Evolutionary conservation across 306 rosid species (phyloP), one percentile per base, ranked within the genome.

Genomic region (Rosa persica): DNA sequence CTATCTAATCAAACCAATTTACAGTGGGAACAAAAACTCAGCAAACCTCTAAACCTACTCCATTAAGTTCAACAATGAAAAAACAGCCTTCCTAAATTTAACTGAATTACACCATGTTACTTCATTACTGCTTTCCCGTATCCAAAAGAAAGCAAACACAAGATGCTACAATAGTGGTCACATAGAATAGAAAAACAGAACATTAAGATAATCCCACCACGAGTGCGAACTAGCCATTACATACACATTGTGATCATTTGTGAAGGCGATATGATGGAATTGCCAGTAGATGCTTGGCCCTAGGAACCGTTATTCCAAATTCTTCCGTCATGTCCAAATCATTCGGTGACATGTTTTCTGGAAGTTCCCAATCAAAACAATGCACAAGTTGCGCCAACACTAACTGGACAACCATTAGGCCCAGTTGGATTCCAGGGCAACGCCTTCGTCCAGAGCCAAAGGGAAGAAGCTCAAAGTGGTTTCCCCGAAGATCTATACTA

Each of bases 281-380:
- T 5, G 42, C 43, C 3, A 62, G 5, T 12, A 62, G 42, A 34
- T 25, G 67, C 39, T 60, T 60, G 39, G 67, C 67, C 38, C 39
- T 62, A 5, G 68, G 42, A 62, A 30, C 68, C 5, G 43, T 12
- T 1, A 62, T 30, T 27, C 22, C 68, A 62, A 30, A 62, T n/a
- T 30, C 68, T 10, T 62, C 68, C 4, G 68, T 27, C 68, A 62
- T 62, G n/a, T 62, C 68, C 68, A 34, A 62, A 27, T 62, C 69
- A 64, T 5, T 6, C 5, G 69, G 69, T 0, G 43, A 64, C 43
- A 64, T 64, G 22, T 16, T 64, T 15, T 34, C 69, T 17, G 44
- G 43, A 34, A 64, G 69, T 64, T 64, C 44, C 69, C 43, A 64
- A 15, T 34, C 44, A 34, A 64, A 64, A 34, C 44, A 64, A 64